Evolutionary conservation across 2,329 filamentous ascomycete species (phyloP).

Genomic region (Dactylonectria estremocensis): DNA sequence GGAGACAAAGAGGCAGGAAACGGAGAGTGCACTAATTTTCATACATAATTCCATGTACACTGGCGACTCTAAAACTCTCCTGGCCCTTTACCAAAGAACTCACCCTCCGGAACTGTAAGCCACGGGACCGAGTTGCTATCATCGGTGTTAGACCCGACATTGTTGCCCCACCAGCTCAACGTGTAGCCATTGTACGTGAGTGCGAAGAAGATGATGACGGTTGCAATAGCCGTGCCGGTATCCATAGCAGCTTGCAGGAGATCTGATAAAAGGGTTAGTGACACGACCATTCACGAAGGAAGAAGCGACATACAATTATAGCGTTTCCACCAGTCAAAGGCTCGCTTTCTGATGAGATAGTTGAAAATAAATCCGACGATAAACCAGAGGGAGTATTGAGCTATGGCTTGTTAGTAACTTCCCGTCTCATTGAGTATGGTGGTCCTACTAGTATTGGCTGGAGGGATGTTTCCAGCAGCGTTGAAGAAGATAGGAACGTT

Average conservation of each 20-base stretch:
- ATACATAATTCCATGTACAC: neutral
- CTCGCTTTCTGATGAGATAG: conserved; percentile 23
- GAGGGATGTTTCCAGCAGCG: conserved; percentile 28
- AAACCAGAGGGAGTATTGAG: conserved; percentile 31
- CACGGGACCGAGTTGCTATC: conserved; percentile 24
- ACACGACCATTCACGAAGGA: neutral
- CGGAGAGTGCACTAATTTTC: too few relatives aligned
- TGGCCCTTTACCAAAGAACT: conserved; percentile 20
- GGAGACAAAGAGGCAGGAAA: too few relatives aligned
- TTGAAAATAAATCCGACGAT: conserved; percentile 28
- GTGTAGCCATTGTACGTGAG: conserved; percentile 23
- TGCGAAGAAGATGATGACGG: conserved; percentile 26
- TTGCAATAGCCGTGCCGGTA: conserved; percentile 25
- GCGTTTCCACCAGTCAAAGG: conserved; percentile 31
- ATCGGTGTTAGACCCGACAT: conserved; percentile 24
- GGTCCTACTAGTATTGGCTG: conserved; percentile 17
- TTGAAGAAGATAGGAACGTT: conserved; percentile 32
- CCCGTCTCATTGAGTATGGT: accelerated
- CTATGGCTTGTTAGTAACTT: neutral
- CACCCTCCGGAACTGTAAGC: conserved; percentile 22
- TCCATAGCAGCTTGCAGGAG: conserved; percentile 23
- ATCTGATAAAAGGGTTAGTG: conserved; percentile 1
- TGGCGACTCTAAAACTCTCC: conserved; percentile 7
- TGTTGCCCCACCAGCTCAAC: conserved; percentile 29
- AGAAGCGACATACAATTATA: conserved; percentile 12